Evolutionary conservation across 495 filamentous ascomycete genomes (phyloP).

Genomic region (Lepraria neglecta): DNA sequence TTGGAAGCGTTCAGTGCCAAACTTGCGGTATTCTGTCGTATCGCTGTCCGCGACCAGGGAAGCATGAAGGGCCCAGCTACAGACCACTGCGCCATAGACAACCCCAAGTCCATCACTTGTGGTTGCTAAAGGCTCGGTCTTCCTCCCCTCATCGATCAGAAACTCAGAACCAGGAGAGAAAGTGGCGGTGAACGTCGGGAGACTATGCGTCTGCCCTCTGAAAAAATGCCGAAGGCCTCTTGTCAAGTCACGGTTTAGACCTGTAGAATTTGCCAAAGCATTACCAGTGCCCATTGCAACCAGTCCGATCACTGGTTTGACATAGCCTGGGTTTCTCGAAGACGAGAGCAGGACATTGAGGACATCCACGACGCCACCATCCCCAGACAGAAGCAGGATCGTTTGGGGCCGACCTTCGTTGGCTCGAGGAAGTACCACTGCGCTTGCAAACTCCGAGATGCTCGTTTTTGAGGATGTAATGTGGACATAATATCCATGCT

Average conservation of each 20-base stretch:
- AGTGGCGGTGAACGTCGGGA: conserved; percentile 47
- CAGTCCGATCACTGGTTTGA: conserved; percentile 53
- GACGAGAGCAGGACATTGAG: conserved; percentile 55
- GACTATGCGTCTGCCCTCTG: conserved; percentile 43
- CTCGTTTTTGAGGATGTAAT: conserved; percentile 52
- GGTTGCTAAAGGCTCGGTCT: conserved; percentile 27
- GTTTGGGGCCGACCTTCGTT: conserved; percentile 46
- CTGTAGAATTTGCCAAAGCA: conserved; percentile 68
- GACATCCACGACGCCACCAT: conserved; percentile 75
- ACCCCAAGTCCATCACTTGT: conserved; percentile 26
- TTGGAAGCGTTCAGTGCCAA: conserved; percentile 69
- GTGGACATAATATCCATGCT: conserved; percentile 43
- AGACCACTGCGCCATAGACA: conserved; percentile 73
- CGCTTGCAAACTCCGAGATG: conserved; percentile 53
- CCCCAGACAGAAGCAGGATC: conserved; percentile 73
- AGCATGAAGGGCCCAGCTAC: conserved; percentile 83
- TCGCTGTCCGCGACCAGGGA: conserved; percentile 83
- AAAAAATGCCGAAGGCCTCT: conserved; percentile 39
- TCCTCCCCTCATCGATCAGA: conserved; percentile 37
- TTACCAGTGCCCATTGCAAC: conserved; percentile 84
- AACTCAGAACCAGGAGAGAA: conserved; percentile 60
- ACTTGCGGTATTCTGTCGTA: conserved; percentile 64
- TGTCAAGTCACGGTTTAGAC: conserved; percentile 32
- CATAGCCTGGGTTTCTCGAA: conserved; percentile 23
- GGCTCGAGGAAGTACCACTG: conserved; percentile 44